phyloP scores from a whole-genome alignment of 257 asterid species.

The Cynanchum wilfordii region DNA sequence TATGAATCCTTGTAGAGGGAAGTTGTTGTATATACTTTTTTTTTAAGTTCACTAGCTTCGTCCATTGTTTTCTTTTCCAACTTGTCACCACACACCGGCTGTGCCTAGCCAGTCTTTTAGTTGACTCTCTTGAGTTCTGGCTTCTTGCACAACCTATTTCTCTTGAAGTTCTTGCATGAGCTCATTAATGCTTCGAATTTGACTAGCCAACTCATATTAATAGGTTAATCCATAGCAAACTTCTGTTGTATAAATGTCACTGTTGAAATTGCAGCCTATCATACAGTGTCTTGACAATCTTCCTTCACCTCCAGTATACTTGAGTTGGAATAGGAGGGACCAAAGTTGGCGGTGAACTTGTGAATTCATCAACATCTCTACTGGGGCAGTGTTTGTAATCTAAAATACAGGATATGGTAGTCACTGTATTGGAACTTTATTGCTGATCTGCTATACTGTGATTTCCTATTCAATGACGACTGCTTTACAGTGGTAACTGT shows the following conservation, averaged over 20 bases:
- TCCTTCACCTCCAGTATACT: background rate
- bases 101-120: constrained; percentile 31
- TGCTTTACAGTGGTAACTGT: background rate
- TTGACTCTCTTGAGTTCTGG: constrained; percentile 32
- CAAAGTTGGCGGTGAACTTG: background rate
- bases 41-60: constrained; percentile 20
- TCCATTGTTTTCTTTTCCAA: constrained; percentile 14
- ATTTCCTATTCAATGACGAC: background rate
- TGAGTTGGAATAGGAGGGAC: background rate
- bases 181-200: background rate
- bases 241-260: background rate
- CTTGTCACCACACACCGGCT: constrained; percentile 18
- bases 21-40: constrained; percentile 38
- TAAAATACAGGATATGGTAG: background rate
- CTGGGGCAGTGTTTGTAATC: background rate
- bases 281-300: background rate
- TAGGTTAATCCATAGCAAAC: background rate
- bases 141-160: constrained; percentile 17
- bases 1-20: constrained; percentile 19
- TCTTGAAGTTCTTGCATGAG: too few species aligned
- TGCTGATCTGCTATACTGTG: background rate
- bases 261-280: background rate
- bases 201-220: background rate
- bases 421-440: background rate
- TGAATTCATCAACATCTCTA: background rate